phyloP scores from a whole-genome alignment of 306 rosid genomes.

The Sphenostylis stenocarpa region DNA sequence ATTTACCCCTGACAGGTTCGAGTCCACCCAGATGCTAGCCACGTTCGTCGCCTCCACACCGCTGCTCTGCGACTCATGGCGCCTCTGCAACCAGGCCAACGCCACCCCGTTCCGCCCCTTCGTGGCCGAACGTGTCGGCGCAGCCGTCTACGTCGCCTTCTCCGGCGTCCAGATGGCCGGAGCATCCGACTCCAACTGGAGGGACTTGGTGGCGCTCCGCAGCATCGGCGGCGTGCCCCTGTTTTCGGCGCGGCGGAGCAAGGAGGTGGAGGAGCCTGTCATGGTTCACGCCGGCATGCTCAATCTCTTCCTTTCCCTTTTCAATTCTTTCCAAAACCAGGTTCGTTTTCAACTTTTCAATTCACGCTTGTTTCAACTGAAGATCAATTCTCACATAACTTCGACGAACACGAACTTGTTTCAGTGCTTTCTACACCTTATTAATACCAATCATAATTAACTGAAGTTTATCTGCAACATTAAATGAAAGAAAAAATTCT shows the following conservation, averaged over 20 bases:
- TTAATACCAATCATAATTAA: not conserved
- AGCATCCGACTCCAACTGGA: slow-evolving; percentile 23
- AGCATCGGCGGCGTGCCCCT: slow-evolving; percentile 38
- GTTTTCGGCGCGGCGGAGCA: slow-evolving; percentile 35
- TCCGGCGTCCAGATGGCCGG: slow-evolving; percentile 52
- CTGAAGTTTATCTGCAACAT: too few relatives aligned
- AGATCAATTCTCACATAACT: not conserved
- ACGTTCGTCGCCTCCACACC: slow-evolving; percentile 68
- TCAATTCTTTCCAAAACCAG: slow-evolving; percentile 50
- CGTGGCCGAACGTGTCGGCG: slow-evolving; percentile 37
- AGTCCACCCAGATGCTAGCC: slow-evolving; percentile 73
- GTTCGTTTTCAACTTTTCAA: slow-evolving; percentile 36
- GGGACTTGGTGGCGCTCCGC: slow-evolving; percentile 47
- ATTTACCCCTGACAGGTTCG: slow-evolving; percentile 49
- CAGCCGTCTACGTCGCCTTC: slow-evolving; percentile 60
- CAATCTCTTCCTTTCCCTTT: slow-evolving; percentile 43
- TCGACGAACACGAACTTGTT: not conserved
- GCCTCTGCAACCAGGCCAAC: slow-evolving; percentile 61
- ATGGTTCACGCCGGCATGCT: slow-evolving; percentile 72
- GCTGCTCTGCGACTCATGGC: slow-evolving; percentile 75
- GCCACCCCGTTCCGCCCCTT: slow-evolving; percentile 38
- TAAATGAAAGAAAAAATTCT: too few relatives aligned
- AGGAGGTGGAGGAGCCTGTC: slow-evolving; percentile 46
- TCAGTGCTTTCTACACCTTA: not conserved
- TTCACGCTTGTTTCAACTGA: not conserved